phyloP scores from a whole-genome alignment of 306 rosid genomes.

The Gastrolobium villosum region DNA sequence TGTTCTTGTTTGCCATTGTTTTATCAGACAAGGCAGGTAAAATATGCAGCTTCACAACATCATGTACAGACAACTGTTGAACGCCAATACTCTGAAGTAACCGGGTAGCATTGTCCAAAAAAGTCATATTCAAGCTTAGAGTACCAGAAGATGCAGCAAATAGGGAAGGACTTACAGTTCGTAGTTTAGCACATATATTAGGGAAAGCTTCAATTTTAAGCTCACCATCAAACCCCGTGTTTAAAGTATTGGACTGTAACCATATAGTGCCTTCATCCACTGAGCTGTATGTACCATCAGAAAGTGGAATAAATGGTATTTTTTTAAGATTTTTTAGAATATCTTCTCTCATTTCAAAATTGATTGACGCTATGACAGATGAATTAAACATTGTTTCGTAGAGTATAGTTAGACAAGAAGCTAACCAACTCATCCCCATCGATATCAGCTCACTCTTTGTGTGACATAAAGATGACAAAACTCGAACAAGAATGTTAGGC shows the following conservation, averaged over 20 bases:
- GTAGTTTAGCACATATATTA: conserved; percentile 70
- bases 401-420: conserved; percentile 71
- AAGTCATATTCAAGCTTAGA: conserved; percentile 48
- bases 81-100: conserved; percentile 83
- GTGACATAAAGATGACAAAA: conserved; percentile 66
- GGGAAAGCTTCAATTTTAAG: conserved; percentile 78
- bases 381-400: conserved; percentile 59
- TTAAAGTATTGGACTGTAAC: conserved; percentile 68
- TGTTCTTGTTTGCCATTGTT: conserved; percentile 51
- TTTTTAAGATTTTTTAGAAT: conserved; percentile 60
- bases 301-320: conserved; percentile 81
- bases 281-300: conserved; percentile 85
- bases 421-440: conserved; percentile 81
- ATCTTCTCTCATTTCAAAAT: conserved; percentile 59
- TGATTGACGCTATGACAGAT: conserved; percentile 52
- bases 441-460: conserved; percentile 59
- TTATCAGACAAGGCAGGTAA: conserved; percentile 73
- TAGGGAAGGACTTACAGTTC: conserved; percentile 76
- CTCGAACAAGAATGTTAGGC: conserved; percentile 69
- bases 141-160: conserved; percentile 67
- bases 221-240: conserved; percentile 63
- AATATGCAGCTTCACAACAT: conserved; percentile 83
- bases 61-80: conserved; percentile 88
- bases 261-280: conserved; percentile 83
- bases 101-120: conserved; percentile 61